Evolutionary conservation across 2,329 filamentous ascomycete genomes (phyloP), one percentile per base, ranked within the genome.

Genomic region (Shiraia bambusicola): DNA sequence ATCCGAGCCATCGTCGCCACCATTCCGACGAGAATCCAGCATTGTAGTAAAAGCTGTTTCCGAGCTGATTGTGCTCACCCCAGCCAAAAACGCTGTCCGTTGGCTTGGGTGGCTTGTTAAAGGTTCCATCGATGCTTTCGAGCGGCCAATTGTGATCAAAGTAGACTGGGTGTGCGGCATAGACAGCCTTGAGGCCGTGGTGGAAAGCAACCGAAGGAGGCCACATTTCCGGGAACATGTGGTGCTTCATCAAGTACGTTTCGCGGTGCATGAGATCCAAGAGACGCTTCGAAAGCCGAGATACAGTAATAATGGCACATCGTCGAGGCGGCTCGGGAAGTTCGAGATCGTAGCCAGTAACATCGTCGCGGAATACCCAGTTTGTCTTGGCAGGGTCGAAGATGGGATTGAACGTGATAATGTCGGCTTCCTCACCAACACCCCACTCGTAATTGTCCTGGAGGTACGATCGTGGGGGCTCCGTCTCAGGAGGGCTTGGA

Each of bases 201-300:
- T 89, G 80, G 13, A 92, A 75, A 0, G 86, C 82, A 17, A 85
- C 79, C 0, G 85, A 85, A 40, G 86, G 83, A 1, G 86, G 82
- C 46, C 83, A 86, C 86, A 92, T 90, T 63, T 92, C 87, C 0
- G 86, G 87, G 43, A 84, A 86, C 56, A 91, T 82, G 59, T 72
- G 71, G 60, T 89, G 86, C 57, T 86, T 85, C 49, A 86, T 84
- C 11, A 79, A 76, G 49, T 85, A 74, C 38, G 87, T 87, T 65
- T 91, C 88, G 25, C 81, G 77, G 60, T 92, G 86, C 86, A 91
- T 91, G 48, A 83, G 77, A 52, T 88, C 79, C 25, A 92, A 73
- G 2, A 92, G 74, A 19, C 78, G 78, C 61, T 83, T 85, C 12
- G 86, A 90, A 6, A 88, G 73, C 37, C 87, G 81, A 1, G 84